Conservation (phyloP, 2,329 filamentous ascomycete genomes). For the Phyllosticta ampelicida region DNA sequence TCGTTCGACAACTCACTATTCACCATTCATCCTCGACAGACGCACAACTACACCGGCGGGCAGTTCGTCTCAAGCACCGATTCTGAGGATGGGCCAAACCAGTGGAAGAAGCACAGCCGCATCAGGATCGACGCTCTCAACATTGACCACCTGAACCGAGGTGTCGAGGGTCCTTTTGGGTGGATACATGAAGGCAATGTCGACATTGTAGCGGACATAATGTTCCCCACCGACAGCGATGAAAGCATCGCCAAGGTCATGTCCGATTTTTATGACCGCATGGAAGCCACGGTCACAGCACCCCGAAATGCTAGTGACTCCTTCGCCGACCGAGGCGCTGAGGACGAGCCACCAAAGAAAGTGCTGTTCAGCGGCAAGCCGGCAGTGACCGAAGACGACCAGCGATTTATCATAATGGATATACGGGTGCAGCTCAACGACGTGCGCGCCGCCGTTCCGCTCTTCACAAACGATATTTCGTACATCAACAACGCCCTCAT, state of each 20-base stretch:
- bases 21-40: conserved; percentile 89
- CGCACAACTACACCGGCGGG: conserved; percentile 64
- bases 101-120: conserved; percentile 93
- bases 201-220: conserved; percentile 90
- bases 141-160: conserved; percentile 91
- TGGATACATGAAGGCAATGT: conserved; percentile 98
- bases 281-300: conserved; percentile 82
- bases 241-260: conserved; percentile 89
- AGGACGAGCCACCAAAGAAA: neutral
- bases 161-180: conserved; percentile 85
- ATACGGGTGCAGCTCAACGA: conserved; percentile 92
- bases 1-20: conserved; percentile 94
- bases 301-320: conserved; percentile 49
- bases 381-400: conserved; percentile 41
- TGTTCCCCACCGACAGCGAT: conserved; percentile 81
- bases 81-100: conserved; percentile 51
- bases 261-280: conserved; percentile 91
- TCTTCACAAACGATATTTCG: conserved; percentile 84
- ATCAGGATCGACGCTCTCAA: conserved; percentile 86
- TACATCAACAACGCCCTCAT: conserved; percentile 96
- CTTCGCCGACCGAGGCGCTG: conserved; percentile 15
- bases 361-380: neutral
- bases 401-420: conserved; percentile 83
- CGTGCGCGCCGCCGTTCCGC: conserved; percentile 80
- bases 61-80: conserved; percentile 47